A percentile compares a stretch with the other conserved stretches of the same genome.
These are phyloP conservation scores for Euptelea pleiosperma DNA, from an alignment of 164 flowering plant genomes.

Conservation along the genomic window DNA sequence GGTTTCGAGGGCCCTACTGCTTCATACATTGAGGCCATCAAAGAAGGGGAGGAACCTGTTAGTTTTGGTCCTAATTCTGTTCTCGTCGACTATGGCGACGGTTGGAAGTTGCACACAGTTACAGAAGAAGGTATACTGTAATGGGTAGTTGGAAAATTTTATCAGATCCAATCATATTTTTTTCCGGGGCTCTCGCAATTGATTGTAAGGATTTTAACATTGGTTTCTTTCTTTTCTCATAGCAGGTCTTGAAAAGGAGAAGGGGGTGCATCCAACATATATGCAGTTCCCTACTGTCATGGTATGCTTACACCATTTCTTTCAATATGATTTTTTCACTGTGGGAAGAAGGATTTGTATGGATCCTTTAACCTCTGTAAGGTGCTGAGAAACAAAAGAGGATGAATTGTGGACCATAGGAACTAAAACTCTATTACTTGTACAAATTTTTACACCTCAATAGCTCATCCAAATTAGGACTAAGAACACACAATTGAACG, in stretches of 20 bases:
- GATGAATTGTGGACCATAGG: background rate
- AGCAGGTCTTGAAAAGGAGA: conserved; percentile 17
- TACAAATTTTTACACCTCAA: no score
- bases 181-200: background rate
- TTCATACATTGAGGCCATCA: conserved; percentile 58
- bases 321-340: background rate
- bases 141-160: conserved; percentile 5
- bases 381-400: background rate
- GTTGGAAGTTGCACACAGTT: conserved; percentile 75
- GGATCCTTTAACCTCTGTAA: background rate
- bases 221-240: conserved; percentile 4
- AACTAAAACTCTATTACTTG: no score
- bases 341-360: background rate
- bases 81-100: conserved; percentile 63
- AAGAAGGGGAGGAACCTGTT: conserved; percentile 76
- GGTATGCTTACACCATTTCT: conserved; percentile 15
- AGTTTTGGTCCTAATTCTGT: conserved; percentile 62
- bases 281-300: conserved; percentile 8
- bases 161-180: background rate
- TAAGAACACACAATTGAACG: no score
- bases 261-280: background rate
- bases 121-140: conserved; percentile 30
- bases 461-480: no score
- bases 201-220: background rate
- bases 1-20: conserved; percentile 31